phyloP scores from a whole-genome alignment of 176 grass and related monocot species.

The Eragrostis curvula region DNA sequence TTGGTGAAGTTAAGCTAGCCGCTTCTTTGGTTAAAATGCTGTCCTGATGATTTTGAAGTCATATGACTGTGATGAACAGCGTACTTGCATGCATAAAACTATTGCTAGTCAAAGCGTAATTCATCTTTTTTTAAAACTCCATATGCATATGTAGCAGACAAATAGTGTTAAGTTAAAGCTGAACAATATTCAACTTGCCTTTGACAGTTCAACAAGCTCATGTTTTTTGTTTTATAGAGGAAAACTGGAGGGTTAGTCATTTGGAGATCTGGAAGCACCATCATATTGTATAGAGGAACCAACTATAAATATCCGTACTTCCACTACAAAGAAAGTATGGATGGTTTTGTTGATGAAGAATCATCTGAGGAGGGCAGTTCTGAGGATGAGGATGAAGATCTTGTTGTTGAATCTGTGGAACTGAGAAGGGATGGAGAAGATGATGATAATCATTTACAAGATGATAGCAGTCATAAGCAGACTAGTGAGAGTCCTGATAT shows the following conservation, averaged over 20 bases:
- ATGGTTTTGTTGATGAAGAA: slow-evolving; percentile 35
- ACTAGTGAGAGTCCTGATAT: neutral
- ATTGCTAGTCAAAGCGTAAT: neutral
- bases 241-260: slow-evolving; percentile 96
- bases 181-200: slow-evolving; percentile 12
- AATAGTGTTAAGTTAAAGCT: neutral
- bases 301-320: slow-evolving; percentile 90
- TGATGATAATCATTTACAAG: slow-evolving; percentile 24
- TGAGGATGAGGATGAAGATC: slow-evolving; percentile 39
- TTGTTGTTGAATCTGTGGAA: neutral
- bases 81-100: slow-evolving; percentile 1
- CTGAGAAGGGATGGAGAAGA: slow-evolving; percentile 5
- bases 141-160: slow-evolving; percentile 28
- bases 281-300: slow-evolving; percentile 85
- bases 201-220: slow-evolving; percentile 17
- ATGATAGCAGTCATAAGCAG: slow-evolving; percentile 15
- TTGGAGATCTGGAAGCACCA: slow-evolving; percentile 92
- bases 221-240: slow-evolving; percentile 53
- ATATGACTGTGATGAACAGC: slow-evolving; percentile 2
- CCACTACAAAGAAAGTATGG: slow-evolving; percentile 23
- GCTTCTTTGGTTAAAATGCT: slow-evolving; percentile 13
- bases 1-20: neutral
- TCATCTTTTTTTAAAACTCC: slow-evolving; percentile 12
- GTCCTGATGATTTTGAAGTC: neutral
- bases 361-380: slow-evolving; percentile 40